Conservation (phyloP, 495 filamentous ascomycete genomes). For the Articulospora tetracladia region DNA sequence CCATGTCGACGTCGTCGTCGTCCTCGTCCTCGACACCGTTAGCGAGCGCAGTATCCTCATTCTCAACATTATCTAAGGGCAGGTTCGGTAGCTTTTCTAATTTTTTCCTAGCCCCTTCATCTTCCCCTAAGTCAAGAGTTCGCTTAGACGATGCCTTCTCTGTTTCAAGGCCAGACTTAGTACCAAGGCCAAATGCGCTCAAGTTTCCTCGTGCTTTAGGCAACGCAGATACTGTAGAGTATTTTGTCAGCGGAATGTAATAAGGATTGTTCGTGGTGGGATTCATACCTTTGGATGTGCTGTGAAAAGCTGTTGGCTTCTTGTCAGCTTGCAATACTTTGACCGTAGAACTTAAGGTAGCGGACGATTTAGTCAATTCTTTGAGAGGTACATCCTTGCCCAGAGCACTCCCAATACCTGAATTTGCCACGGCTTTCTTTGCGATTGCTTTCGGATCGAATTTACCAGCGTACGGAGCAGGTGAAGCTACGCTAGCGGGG, state of each 20-base stretch:
- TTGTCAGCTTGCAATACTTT: constrained; percentile 50
- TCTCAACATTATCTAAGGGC: constrained; percentile 56
- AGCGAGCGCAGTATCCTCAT: constrained; percentile 53
- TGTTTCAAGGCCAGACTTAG: constrained; percentile 51
- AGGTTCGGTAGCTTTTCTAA: constrained; percentile 81
- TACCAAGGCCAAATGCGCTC: constrained; percentile 79
- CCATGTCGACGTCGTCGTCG: constrained; percentile 73
- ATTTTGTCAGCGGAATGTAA: constrained; percentile 27
- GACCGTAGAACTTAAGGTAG: constrained; percentile 38
- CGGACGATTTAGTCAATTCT: constrained; percentile 47
- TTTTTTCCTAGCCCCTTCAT: constrained; percentile 80
- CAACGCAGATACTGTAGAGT: constrained; percentile 42
- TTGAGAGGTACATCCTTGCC: constrained; percentile 62
- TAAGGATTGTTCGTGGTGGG: constrained; percentile 11
- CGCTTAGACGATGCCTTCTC: constrained; percentile 68
- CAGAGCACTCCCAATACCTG: constrained; percentile 43
- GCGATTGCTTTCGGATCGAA: constrained; percentile 87
- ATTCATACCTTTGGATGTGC: constrained; percentile 40
- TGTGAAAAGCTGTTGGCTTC: constrained; percentile 42
- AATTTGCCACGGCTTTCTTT: constrained; percentile 56
- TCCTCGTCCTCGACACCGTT: constrained; percentile 60
- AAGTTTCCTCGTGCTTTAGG: constrained; percentile 68
- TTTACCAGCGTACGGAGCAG: constrained; percentile 67
- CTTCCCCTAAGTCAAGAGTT: constrained; percentile 80
- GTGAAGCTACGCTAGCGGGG: constrained; percentile 44